These are phyloP conservation scores for Carex scoparia DNA, from an alignment of 176 grass and related monocot species.

Conservation along the genomic window DNA sequence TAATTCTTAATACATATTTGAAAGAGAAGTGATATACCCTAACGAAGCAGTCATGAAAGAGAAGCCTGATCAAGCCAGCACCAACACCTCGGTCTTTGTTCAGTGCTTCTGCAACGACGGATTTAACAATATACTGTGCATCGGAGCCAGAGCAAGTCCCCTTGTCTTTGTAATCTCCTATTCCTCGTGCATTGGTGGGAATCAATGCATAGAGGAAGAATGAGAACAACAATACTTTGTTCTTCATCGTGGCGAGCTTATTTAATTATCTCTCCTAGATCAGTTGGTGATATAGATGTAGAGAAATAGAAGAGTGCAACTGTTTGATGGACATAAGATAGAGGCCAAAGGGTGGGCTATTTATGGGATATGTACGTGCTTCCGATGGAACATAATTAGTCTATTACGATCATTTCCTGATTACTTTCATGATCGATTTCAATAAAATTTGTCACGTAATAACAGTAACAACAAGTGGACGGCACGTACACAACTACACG, in stretches of 20 bases:
- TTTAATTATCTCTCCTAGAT: not conserved
- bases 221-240: not conserved
- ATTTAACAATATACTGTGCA: constrained; percentile 20
- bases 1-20: not conserved
- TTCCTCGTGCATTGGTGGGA: not conserved
- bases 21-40: not conserved
- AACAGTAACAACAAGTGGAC: too few relatives aligned
- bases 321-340: not conserved
- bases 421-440: too few relatives aligned
- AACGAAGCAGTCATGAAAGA: constrained; percentile 51
- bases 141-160: constrained; percentile 5
- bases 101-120: constrained; percentile 10
- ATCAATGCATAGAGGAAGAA: not conserved
- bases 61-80: constrained; percentile 31
- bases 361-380: not conserved
- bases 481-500: too few relatives aligned
- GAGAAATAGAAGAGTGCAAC: not conserved
- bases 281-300: not conserved
- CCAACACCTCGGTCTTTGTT: not conserved
- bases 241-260: not conserved
- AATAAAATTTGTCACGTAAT: too few relatives aligned
- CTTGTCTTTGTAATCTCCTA: not conserved
- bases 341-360: not conserved
- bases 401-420: too few relatives aligned
- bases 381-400: not conserved